Evolutionary conservation across 1,284 basidiomycete genomes (phyloP).

Genomic region (Cystobasidiaceae sp.): DNA sequence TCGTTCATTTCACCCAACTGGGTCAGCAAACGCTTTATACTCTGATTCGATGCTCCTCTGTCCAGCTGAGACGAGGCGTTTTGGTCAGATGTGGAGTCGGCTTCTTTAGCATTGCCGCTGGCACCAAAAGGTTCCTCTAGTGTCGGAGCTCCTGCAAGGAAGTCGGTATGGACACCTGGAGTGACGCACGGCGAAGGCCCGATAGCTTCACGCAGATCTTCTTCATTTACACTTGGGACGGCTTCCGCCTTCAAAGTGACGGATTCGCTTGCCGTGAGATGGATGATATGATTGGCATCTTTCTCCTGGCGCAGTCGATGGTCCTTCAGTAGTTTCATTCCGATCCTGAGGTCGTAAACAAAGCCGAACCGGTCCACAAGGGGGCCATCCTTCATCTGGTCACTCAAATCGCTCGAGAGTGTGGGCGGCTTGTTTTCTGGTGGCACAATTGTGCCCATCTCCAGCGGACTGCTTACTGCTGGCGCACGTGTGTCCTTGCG

Average conservation of each 20-base stretch:
- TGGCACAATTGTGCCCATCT: slow-evolving; percentile 84
- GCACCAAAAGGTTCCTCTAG: no score
- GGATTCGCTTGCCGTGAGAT: no score
- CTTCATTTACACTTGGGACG: slow-evolving; percentile 28
- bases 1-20: slow-evolving; percentile 83
- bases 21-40: slow-evolving; percentile 68
- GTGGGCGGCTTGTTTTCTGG: slow-evolving; percentile 75
- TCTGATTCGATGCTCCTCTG: slow-evolving; percentile 51
- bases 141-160: neutral
- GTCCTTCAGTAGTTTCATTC: slow-evolving; percentile 67
- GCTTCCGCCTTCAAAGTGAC: no score
- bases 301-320: slow-evolving; percentile 57
- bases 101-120: no score
- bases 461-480: slow-evolving; percentile 66
- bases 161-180: slow-evolving; percentile 10
- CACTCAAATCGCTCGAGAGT: slow-evolving; percentile 45
- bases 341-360: slow-evolving; percentile 77
- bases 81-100: neutral
- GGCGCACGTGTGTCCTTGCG: no score
- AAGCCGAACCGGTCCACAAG: slow-evolving; percentile 93
- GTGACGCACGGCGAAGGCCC: slow-evolving; percentile 32
- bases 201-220: slow-evolving; percentile 37
- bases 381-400: slow-evolving; percentile 56
- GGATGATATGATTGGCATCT: slow-evolving; percentile 39
- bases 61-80: slow-evolving; percentile 34